Percentiles rank a stretch among this genome's conserved stretches.
These are phyloP conservation scores for Spirogloea muscicola DNA, from an alignment of 139 green algal genomes.

Conservation along the genomic window DNA sequence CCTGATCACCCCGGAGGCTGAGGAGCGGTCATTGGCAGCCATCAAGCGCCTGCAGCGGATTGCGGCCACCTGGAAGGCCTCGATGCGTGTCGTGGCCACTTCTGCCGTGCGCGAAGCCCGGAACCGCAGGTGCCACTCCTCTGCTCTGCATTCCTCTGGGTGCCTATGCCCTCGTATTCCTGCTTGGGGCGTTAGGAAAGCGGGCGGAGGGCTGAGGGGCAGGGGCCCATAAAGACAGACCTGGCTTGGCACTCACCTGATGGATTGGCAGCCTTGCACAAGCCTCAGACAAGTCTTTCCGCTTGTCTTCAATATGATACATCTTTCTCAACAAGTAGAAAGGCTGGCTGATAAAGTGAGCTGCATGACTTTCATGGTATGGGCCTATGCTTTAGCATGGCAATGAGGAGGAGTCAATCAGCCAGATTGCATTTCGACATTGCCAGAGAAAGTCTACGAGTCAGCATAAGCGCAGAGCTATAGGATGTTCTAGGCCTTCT, in stretches of 20 bases:
- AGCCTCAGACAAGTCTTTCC: not conserved
- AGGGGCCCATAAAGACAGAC: not conserved
- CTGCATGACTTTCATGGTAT: too few relatives aligned
- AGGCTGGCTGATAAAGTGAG: too few relatives aligned
- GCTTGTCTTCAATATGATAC: not conserved
- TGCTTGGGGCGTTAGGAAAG: not conserved
- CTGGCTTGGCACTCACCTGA: not conserved
- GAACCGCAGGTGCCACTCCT: constrained; percentile 15
- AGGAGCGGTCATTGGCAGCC: constrained; percentile 34
- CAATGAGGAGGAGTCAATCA: too few relatives aligned
- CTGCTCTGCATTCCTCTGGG: not conserved
- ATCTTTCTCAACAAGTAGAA: too few relatives aligned
- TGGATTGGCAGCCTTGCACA: not conserved
- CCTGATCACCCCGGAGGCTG: constrained; percentile 34
- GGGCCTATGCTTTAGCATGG: too few relatives aligned
- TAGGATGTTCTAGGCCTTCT: not conserved
- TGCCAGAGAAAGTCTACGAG: too few relatives aligned
- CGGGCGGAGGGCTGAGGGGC: not conserved
- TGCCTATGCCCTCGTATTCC: not conserved
- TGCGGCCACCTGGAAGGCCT: constrained; percentile 8
- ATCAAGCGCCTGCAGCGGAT: constrained; percentile 40
- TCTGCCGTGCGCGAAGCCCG: constrained; percentile 46
- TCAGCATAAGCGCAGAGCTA: not conserved
- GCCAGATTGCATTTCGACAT: too few relatives aligned
- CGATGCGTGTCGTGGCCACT: constrained; percentile 42